Evolutionary conservation across 2,329 filamentous ascomycete species (phyloP).

Genomic region (Diaporthe ilicicola): DNA sequence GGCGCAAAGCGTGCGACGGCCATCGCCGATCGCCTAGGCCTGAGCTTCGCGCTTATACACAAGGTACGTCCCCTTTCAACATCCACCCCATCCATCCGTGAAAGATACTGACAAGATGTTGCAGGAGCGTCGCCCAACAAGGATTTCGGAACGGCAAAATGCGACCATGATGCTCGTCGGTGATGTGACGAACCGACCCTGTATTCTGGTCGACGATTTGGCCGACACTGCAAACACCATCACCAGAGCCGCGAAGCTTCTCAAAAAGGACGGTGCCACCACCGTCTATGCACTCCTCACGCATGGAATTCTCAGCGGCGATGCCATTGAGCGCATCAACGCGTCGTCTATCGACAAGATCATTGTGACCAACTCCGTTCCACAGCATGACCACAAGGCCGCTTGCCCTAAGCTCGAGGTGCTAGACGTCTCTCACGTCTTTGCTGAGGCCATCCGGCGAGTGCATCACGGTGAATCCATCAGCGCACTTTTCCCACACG

Average conservation of each 20-base stretch:
- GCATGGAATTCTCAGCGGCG: constrained; percentile 93
- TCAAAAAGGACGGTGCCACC: constrained; percentile 94
- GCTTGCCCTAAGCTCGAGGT: constrained; percentile 90
- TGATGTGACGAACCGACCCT: constrained; percentile 76
- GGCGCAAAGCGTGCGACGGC: constrained; percentile 95
- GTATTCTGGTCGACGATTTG: constrained; percentile 93
- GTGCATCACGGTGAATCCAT: constrained; percentile 99
- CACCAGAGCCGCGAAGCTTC: constrained; percentile 92
- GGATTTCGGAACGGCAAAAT: constrained; percentile 88
- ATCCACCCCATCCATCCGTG: neutral
- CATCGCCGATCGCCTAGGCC: constrained; percentile 90
- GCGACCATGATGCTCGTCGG: constrained; percentile 96
- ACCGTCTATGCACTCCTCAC: constrained; percentile 92
- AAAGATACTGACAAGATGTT: constrained; percentile 31
- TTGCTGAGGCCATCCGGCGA: constrained; percentile 93
- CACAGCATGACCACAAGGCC: constrained; percentile 81
- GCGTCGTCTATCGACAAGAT: constrained; percentile 93
- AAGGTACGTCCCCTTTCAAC: constrained; percentile 68
- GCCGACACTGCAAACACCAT: constrained; percentile 98
- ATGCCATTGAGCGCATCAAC: constrained; percentile 94
- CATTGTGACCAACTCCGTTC: constrained; percentile 93
- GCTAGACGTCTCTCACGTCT: constrained; percentile 88
- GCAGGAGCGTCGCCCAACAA: constrained; percentile 87
- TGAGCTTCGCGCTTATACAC: constrained; percentile 97
- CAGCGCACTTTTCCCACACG: constrained; percentile 90